These are phyloP conservation scores for Hibiscus mutabilis DNA, from an alignment of 345 rosid species.

Conservation along the genomic window DNA sequence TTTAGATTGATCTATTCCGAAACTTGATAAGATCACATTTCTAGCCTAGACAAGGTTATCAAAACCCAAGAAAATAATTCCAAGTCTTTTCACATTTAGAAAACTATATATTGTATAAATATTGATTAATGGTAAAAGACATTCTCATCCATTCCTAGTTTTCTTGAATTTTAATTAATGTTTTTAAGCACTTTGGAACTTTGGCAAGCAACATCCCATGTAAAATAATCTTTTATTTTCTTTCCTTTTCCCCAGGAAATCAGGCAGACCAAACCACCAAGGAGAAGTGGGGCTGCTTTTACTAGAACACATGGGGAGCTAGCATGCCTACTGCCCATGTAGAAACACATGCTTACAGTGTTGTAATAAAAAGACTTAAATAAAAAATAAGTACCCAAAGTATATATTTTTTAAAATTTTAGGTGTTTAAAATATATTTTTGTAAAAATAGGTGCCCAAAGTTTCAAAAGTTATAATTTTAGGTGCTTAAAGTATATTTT, in stretches of 20 bases:
- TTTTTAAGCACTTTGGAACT: neutral
- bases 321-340: neutral
- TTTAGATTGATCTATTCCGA: too few relatives aligned
- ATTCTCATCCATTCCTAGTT: neutral
- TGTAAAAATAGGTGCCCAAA: too few relatives aligned
- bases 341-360: neutral
- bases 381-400: too few relatives aligned
- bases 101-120: too few relatives aligned
- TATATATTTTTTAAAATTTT: too few relatives aligned
- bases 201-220: neutral
- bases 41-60: too few relatives aligned
- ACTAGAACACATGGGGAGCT: neutral
- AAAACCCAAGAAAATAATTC: too few relatives aligned
- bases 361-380: neutral
- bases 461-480: too few relatives aligned
- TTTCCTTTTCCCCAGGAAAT: slow-evolving; percentile 3
- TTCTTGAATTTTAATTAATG: neutral
- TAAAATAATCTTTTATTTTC: neutral
- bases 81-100: too few relatives aligned
- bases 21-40: too few relatives aligned
- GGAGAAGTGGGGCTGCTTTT: slow-evolving; percentile 3
- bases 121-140: slow-evolving; percentile 1
- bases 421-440: too few relatives aligned
- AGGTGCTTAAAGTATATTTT: too few relatives aligned
- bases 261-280: slow-evolving; percentile 12